Evolutionary conservation across 805 yeast species (phyloP).

Genomic region (Hanseniaspora mollemarum): DNA sequence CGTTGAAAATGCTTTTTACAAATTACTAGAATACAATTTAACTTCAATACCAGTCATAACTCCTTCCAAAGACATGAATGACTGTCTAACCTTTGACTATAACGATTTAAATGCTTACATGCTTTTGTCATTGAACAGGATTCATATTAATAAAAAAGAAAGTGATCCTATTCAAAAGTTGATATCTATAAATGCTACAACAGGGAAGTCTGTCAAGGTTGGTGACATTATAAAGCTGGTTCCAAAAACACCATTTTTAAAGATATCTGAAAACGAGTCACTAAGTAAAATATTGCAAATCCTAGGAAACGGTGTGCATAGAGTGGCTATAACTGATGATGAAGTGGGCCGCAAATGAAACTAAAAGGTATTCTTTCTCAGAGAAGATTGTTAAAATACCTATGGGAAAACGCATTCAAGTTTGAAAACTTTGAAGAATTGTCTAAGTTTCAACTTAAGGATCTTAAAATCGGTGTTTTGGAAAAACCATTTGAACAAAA

Average conservation of each 20-base stretch:
- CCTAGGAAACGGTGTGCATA: slow-evolving; percentile 89
- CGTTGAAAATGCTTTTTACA: slow-evolving; percentile 81
- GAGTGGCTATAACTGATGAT: slow-evolving; percentile 65
- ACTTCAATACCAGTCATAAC: slow-evolving; percentile 70
- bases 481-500: slow-evolving; percentile 30
- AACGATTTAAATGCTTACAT: slow-evolving; percentile 81
- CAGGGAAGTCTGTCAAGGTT: slow-evolving; percentile 85
- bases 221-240: slow-evolving; percentile 73
- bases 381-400: slow-evolving; percentile 67
- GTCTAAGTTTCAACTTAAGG: slow-evolving; percentile 55
- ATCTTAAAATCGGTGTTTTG: slow-evolving; percentile 61
- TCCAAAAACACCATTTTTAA: slow-evolving; percentile 79
- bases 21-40: slow-evolving; percentile 55
- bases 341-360: slow-evolving; percentile 33
- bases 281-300: slow-evolving; percentile 69
- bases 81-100: slow-evolving; percentile 78
- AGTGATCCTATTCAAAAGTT: slow-evolving; percentile 14
- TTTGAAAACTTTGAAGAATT: slow-evolving; percentile 72
- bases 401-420: slow-evolving; percentile 87
- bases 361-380: slow-evolving; percentile 83
- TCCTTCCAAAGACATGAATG: slow-evolving; percentile 31
- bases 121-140: slow-evolving; percentile 69
- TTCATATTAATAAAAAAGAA: slow-evolving; percentile 29
- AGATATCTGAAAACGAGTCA: slow-evolving; percentile 57
- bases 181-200: slow-evolving; percentile 49